Base-by-base conservation (phyloP, 176 grass and related monocot species). In the Carex parvula region DNA sequence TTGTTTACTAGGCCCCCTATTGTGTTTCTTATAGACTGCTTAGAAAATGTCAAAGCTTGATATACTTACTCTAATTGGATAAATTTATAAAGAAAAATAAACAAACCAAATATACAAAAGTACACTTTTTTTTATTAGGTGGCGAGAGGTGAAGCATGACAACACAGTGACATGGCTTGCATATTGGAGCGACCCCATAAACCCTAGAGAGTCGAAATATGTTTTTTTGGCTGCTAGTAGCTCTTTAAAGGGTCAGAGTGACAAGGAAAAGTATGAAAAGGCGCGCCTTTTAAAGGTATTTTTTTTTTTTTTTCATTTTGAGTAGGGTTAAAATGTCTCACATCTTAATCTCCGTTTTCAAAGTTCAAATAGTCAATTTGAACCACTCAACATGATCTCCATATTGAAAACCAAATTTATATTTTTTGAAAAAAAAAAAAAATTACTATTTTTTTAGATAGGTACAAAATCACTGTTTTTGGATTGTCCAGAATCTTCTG, bases 161-260 rank as follows among this genome's bases (percentile, higher is more conserved):
- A 99, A 99, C 68, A 96, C 97, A 26, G 97, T 96, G 74, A 99
- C 97, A 80, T 99, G 97, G 97, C 79, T 99, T 83, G 93, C 97
- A 37, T 99, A 92, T 83, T 96, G 97, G 97, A 95, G 88, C 6
- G 97, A 99, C 87, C 97, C 97, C 21, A 96, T 99, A 85, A 99
- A 86, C 89, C 88, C 86, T 81, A 99, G 89, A 85, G 97, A 96
- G 80, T 96, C 90, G 74, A 99, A 99, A 80, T 99, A 99, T 88
- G 97, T 99, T 60, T 99, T 99, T 85, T 83, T 99, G 88, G 97
- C 93, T 84, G 91, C 97, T 86, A 99, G 97, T 61, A 99, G 97
- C 48, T 83, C 97, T 63, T 86, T 94, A 44, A 99, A 99, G 73
- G 93, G 97, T 46, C 91, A 94, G 83, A 99, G 93, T 89, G 97